phyloP scores from a whole-genome alignment of 371 early-diverging fungal species.

The Mycotypha africana region DNA sequence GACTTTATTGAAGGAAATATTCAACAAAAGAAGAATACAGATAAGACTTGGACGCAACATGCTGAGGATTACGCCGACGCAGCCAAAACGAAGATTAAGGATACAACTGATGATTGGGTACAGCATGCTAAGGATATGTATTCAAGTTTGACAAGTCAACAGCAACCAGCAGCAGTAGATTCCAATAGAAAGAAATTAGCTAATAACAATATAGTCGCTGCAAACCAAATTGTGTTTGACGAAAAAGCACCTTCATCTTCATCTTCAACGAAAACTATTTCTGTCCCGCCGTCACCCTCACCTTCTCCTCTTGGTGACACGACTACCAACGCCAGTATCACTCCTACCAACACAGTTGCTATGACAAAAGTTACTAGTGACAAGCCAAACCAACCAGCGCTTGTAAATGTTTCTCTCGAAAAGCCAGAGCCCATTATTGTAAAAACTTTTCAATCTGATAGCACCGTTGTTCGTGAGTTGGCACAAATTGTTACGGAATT shows the following conservation, averaged over 20 bases:
- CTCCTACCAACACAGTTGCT: conserved; percentile 8
- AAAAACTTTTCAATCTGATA: conserved; percentile 10
- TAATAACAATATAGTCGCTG: background rate
- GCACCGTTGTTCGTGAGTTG: conserved; percentile 16
- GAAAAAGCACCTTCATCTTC: conserved; percentile 4
- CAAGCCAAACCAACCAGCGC: conserved; percentile 7
- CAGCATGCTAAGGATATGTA: conserved; percentile 20
- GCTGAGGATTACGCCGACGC: conserved; percentile 11
- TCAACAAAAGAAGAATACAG: conserved; percentile 13
- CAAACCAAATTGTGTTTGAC: background rate
- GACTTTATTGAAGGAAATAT: conserved; percentile 9
- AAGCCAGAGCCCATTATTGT: conserved; percentile 20
- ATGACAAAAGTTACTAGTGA: conserved; percentile 8
- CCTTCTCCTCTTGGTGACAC: no score
- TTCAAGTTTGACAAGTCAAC: conserved; percentile 20
- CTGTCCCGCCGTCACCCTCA: background rate
- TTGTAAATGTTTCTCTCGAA: conserved; percentile 16
- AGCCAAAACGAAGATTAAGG: conserved; percentile 14
- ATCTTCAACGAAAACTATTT: no score
- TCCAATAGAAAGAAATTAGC: no score
- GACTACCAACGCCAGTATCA: background rate
- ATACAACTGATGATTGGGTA: conserved; percentile 13
- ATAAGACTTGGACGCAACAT: conserved; percentile 6
- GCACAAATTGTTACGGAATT: conserved; percentile 22
- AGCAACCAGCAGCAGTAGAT: conserved; percentile 7